Percentiles rank a stretch among this genome's conserved stretches.
These are phyloP conservation scores for Kokia cookei DNA, from an alignment of 441 rosid species.

Conservation along the genomic window DNA sequence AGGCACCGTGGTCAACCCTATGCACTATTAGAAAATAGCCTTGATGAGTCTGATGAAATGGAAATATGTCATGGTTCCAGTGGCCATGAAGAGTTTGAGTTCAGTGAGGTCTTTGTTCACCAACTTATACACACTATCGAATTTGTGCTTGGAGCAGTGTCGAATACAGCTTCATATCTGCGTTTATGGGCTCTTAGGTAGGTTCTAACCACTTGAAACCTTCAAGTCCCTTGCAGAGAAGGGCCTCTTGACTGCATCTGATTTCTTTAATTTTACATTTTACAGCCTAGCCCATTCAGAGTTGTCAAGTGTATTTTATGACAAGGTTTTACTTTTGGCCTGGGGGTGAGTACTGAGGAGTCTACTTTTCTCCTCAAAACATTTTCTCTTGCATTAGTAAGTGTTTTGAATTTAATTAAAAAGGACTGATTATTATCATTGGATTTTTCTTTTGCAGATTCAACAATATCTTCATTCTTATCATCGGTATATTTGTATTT, in stretches of 20 bases:
- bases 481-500: constrained; percentile 33
- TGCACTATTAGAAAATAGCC: constrained; percentile 11
- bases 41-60: constrained; percentile 21
- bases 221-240: constrained; percentile 1
- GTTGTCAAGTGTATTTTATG: constrained; percentile 33
- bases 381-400: not conserved
- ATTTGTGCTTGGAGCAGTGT: constrained; percentile 45
- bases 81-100: constrained; percentile 35
- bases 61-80: constrained; percentile 19
- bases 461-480: constrained; percentile 32
- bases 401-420: not conserved
- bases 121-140: constrained; percentile 49
- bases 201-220: not conserved
- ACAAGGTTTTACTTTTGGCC: constrained; percentile 38
- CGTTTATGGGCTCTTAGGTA: constrained; percentile 52
- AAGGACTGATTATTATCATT: not conserved
- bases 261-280: constrained; percentile 4
- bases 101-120: constrained; percentile 43
- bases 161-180: constrained; percentile 45
- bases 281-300: constrained; percentile 44
- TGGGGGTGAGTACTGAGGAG: constrained; percentile 33
- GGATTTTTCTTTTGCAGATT: constrained; percentile 22
- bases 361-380: not conserved
- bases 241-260: not conserved
- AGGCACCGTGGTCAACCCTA: constrained; percentile 35